Evolutionary conservation across 495 filamentous ascomycete genomes (phyloP).

Genomic region (Parmelia sp.): DNA sequence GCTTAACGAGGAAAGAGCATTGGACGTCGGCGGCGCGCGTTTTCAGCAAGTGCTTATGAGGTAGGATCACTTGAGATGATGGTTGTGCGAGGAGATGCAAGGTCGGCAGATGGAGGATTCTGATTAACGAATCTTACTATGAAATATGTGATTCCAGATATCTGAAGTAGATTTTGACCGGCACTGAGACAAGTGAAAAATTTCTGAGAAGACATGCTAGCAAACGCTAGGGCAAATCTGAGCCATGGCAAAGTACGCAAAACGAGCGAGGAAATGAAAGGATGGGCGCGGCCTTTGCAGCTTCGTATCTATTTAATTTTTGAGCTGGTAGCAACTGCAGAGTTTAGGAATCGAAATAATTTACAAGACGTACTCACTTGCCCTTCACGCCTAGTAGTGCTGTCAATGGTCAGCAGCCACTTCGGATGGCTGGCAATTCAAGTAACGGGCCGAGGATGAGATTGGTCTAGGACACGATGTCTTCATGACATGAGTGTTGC

Average conservation of each 20-base stretch:
- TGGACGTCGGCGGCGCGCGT: neutral
- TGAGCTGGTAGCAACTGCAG: too few species aligned
- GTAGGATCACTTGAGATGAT: neutral
- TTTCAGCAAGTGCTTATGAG: neutral
- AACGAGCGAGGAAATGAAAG: too few species aligned
- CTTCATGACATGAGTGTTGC: neutral
- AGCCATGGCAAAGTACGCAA: too few species aligned
- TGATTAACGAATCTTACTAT: neutral
- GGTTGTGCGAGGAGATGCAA: neutral
- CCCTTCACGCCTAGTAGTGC: neutral
- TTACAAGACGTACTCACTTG: neutral
- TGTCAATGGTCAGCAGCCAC: neutral
- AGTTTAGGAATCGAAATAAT: too few species aligned
- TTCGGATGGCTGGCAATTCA: too few species aligned
- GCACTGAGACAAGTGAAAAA: too few species aligned
- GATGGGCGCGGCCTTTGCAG: too few species aligned
- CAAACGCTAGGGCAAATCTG: too few species aligned
- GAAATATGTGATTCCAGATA: neutral
- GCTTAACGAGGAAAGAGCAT: neutral
- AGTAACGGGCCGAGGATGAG: neutral
- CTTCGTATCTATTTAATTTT: too few species aligned
- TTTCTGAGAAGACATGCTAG: too few species aligned
- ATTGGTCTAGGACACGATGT: neutral
- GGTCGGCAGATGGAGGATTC: neutral
- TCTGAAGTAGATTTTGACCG: too few species aligned